Base-by-base conservation (phyloP, 2,329 filamentous ascomycete genomes). In the Sporothrix globosa region DNA sequence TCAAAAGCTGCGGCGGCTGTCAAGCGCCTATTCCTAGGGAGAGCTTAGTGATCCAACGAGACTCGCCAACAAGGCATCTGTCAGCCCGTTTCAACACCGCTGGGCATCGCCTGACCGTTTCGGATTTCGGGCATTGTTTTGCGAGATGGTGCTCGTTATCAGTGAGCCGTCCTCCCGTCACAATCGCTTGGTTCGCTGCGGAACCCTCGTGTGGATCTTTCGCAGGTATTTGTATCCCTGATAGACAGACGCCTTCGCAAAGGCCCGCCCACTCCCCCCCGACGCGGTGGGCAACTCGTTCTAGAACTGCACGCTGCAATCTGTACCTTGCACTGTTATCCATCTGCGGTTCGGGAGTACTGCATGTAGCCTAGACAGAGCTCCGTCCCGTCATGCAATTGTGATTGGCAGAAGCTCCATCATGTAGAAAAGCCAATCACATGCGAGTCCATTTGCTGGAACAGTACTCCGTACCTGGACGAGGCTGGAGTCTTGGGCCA, bases 131-230 rank as follows among this genome's bases (percentile, higher is more conserved):
- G 39, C 58, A 44, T 21, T 63, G 39, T 27, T 24, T 27, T 46
- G 58, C 58, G 58, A 63, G 58, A 63, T 46, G 58, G 5, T 30
- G 5, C 30, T n/a, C 58, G 41, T 63, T 63, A 46, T 46, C 58
- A 24, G 44, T 1, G 44, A 17, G 14, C 13, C 17, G 5, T 17
- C 14, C 14, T 34, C 34, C 34, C 34, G 34, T 34, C 34, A 9
- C 41, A 17, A 14, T 17, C 3, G 41, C 3, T 44, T 44, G 48
- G 2, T 14, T 65, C 61, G 61, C 44, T 65, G 7, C 61, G 44
- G 44, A 14, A 27, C 61, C 44, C 7, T 50, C 9, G 44, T 65
- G 44, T 34, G 21, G 61, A 65, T 50, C 61, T 17, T 24, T 10
- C 41, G 13, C 41, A 17, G 30, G 19, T 61, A 39, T 34, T 6